These are phyloP conservation scores for Trichoderma orchidacearum DNA, from an alignment of 495 filamentous ascomycete genomes.

Conservation along the genomic window DNA sequence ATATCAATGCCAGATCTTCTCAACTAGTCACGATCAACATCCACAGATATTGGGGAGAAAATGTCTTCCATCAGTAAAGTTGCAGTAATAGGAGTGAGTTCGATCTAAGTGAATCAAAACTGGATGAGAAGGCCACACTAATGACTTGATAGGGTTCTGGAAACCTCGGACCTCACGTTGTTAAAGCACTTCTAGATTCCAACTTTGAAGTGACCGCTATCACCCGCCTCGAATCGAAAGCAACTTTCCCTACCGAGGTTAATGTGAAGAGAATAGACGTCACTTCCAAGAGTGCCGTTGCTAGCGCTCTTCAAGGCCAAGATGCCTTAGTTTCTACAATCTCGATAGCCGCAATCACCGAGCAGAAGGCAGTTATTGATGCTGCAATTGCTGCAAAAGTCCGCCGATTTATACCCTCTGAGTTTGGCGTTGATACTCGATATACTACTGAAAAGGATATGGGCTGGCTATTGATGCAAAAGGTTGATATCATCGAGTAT, in stretches of 20 bases:
- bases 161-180: conserved; percentile 34
- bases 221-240: conserved; percentile 24
- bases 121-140: no score
- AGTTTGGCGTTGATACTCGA: conserved; percentile 41
- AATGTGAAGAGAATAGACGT: conserved; percentile 36
- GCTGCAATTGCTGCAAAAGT: conserved; percentile 41
- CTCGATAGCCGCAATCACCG: conserved; percentile 13
- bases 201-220: conserved; percentile 44
- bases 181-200: conserved; percentile 35
- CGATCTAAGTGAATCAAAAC: background rate
- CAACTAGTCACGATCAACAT: background rate
- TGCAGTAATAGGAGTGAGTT: conserved; percentile 31
- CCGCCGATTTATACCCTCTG: conserved; percentile 43
- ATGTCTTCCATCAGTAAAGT: conserved; percentile 34
- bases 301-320: conserved; percentile 30
- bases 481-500: conserved; percentile 34
- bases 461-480: conserved; percentile 31
- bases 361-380: conserved; percentile 38
- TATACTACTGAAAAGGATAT: conserved; percentile 14
- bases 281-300: conserved; percentile 34
- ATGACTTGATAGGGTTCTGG: conserved; percentile 33
- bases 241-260: conserved; percentile 21
- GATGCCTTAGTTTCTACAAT: conserved; percentile 42
- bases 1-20: background rate
- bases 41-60: no score